A percentile compares a stretch with the other conserved stretches of the same genome.
Evolutionary conservation across 164 flowering plant species (phyloP).

Genomic region (grape (Vitis vinifera)): ASM3070453v1 NC_081813.1:3416001-3416500

Average conservation of each 20-base stretch:
- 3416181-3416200: too few relatives aligned
- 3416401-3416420: not conserved
- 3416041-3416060: not conserved
- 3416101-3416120: too few relatives aligned
- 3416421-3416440: not conserved
- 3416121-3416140: too few relatives aligned
- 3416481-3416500: not conserved
- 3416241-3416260: too few relatives aligned
- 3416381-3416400: not conserved
- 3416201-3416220: too few relatives aligned
- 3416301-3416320: constrained; percentile 32
- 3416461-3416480: too few relatives aligned
- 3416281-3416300: constrained; percentile 16
- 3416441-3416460: constrained; percentile 1
- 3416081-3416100: too few relatives aligned
- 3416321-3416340: constrained; percentile 21
- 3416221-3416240: too few relatives aligned
- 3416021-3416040: not conserved
- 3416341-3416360: not conserved
- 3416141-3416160: too few relatives aligned
- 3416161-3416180: too few relatives aligned
- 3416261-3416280: not conserved
- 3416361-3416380: not conserved
- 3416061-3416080: too few relatives aligned
- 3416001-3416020: not conserved